Conservation (phyloP, 1,139 yeast species). For the Maudiozyma humilis region DNA sequence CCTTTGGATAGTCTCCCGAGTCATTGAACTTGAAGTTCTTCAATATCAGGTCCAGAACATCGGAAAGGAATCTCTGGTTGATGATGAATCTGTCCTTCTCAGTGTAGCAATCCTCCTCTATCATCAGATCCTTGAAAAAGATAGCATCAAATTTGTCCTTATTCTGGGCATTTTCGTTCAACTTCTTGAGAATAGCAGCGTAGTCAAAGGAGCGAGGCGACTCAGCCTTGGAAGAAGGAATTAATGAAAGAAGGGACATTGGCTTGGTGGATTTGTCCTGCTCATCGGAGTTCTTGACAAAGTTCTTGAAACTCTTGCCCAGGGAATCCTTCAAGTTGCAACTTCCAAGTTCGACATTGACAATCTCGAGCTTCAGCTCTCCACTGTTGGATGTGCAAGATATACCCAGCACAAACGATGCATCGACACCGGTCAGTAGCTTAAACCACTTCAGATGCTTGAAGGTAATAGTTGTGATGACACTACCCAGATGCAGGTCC, state of each 20-base stretch:
- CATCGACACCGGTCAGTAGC: constrained; percentile 25
- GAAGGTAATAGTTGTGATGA: constrained; percentile 32
- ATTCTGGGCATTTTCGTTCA: constrained; percentile 14
- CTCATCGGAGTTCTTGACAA: constrained; percentile 4
- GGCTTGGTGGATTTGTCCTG: constrained; percentile 9
- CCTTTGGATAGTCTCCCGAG: constrained; percentile 40
- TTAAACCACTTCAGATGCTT: constrained; percentile 29
- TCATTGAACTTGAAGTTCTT: constrained; percentile 15
- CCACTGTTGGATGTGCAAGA: constrained; percentile 11
- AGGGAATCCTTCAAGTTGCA: constrained; percentile 67
- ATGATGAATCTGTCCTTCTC: constrained; percentile 57
- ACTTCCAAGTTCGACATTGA: constrained; percentile 55
- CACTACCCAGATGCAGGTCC: constrained; percentile 38
- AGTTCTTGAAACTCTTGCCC: constrained; percentile 47
- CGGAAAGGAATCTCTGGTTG: constrained; percentile 49
- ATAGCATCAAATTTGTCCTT: constrained; percentile 25
- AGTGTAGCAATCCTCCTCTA: constrained; percentile 43
- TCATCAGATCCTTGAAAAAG: constrained; percentile 28
- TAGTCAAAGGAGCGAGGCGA: constrained; percentile 22
- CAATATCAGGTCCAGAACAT: constrained; percentile 42
- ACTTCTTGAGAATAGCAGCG: constrained; percentile 21
- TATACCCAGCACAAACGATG: constrained; percentile 10
- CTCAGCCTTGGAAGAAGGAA: constrained; percentile 9
- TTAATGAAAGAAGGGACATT: constrained; percentile 21
- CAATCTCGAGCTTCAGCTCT: constrained; percentile 30